Base-by-base conservation (phyloP, 2,329 filamentous ascomycete species). In the Ceratocystis alfenasii region DNA sequence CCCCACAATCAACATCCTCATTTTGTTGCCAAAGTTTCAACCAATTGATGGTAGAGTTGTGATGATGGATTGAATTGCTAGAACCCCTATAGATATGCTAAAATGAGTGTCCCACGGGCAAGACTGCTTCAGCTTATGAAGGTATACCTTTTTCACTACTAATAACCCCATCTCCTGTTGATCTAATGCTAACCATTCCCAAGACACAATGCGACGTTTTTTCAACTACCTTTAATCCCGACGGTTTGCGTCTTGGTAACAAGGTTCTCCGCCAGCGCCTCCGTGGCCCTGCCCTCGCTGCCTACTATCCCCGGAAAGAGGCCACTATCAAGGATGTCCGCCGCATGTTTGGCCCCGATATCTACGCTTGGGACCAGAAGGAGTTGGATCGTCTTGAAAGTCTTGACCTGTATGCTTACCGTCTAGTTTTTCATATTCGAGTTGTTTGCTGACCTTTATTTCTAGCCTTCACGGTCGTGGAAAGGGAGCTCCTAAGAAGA, bases 131-230 rank as follows among this genome's bases (percentile, higher is more conserved):
- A 90, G 74, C 82, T 96, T 69, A 83, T 93, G 80, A 91, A 90
- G 87, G 91, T 90, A 76, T 59, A 33, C 2, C 10, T 28, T 61
- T 46, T 25, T 15, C n/a, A 46, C n/a, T 22, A 41, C n/a, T 5
- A 44, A 68, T 46, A 60, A 41, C 5, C 10, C 8, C 36, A 1
- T 3, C 6, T 7, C 17, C 44, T 0, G 44, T 44, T 30, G 1
- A 30, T 59, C 41, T 7, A 12, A 55, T 64, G 53, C 72, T 77
- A 57, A 75, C 68, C 33, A 4, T 22, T 10, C 41, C 1, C 53
- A 71, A 96, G 92, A 83, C 84, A 73, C 91, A 92, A 87, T 96
- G 90, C 81, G 85, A 87, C 75, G 84, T 97, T 78, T 99, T 97
- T 80, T 87, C 87, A 72, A 89, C 88, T 63, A 92, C 87, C 64